phyloP scores from a whole-genome alignment of 2,329 filamentous ascomycete genomes.

The Zarea fungicola region DNA sequence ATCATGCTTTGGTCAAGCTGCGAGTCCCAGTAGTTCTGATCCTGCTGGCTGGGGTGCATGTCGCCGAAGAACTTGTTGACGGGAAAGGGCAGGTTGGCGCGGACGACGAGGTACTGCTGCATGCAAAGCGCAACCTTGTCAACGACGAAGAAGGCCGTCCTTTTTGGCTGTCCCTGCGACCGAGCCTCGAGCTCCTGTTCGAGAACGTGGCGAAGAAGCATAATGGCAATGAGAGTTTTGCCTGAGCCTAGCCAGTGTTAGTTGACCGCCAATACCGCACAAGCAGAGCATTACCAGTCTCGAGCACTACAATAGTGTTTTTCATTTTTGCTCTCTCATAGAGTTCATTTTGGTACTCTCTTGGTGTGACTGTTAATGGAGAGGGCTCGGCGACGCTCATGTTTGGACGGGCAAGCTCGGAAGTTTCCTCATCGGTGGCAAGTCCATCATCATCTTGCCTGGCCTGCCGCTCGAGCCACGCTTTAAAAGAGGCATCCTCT shows the following conservation, averaged over 20 bases:
- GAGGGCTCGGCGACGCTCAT: neutral
- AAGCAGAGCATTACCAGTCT: slow-evolving; percentile 58
- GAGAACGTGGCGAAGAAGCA: slow-evolving; percentile 72
- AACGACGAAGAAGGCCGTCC: slow-evolving; percentile 82
- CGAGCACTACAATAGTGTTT: slow-evolving; percentile 89
- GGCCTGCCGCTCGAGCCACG: neutral
- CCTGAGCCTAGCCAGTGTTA: slow-evolving; percentile 61
- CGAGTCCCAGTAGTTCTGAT: slow-evolving; percentile 44
- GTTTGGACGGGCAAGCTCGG: too few species aligned
- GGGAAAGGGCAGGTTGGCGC: slow-evolving; percentile 71
- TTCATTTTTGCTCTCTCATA: slow-evolving; percentile 79
- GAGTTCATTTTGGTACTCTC: slow-evolving; percentile 88
- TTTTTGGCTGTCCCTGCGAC: slow-evolving; percentile 50
- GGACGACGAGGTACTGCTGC: slow-evolving; percentile 80
- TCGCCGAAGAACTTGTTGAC: slow-evolving; percentile 71
- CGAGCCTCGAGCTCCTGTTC: slow-evolving; percentile 72
- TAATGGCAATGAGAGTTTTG: slow-evolving; percentile 91
- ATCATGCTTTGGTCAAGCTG: slow-evolving; percentile 64
- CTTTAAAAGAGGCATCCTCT: neutral
- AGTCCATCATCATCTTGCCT: slow-evolving; percentile 1
- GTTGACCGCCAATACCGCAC: slow-evolving; percentile 10
- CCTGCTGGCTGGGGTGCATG: slow-evolving; percentile 43
- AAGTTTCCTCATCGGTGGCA: neutral
- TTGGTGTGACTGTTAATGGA: slow-evolving; percentile 50
- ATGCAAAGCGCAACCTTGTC: slow-evolving; percentile 86